Conservation (phyloP, 768 basidiomycete genomes). For the Boletus pseudopeckii region DNA sequence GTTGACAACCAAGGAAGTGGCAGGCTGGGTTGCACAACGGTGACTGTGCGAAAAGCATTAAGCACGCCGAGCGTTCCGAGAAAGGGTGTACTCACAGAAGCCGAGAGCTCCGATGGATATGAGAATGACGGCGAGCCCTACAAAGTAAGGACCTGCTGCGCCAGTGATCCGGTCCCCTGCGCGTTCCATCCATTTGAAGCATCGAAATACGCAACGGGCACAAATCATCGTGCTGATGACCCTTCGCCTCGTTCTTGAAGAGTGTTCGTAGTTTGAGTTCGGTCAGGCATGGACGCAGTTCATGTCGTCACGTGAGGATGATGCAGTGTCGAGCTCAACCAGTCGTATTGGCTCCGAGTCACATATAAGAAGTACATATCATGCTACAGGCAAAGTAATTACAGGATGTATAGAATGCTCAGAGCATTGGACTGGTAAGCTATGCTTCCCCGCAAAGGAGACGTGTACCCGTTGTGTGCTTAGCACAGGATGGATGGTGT, state of each 20-base stretch:
- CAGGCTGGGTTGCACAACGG: slow-evolving; percentile 68
- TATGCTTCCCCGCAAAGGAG: no score
- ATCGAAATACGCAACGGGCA: slow-evolving; percentile 41
- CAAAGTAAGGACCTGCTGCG: slow-evolving; percentile 88
- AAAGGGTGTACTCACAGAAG: slow-evolving; percentile 63
- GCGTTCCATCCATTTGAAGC: slow-evolving; percentile 67
- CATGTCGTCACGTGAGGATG: no score
- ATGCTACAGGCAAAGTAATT: no score
- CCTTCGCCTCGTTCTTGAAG: neutral
- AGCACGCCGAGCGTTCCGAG: neutral
- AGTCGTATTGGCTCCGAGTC: no score
- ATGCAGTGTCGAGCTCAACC: no score
- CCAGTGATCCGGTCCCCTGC: slow-evolving; percentile 79
- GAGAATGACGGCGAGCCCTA: slow-evolving; percentile 73
- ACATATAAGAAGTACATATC: no score
- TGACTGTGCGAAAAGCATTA: slow-evolving; percentile 48
- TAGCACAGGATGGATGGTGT: no score
- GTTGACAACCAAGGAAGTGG: slow-evolving; percentile 55
- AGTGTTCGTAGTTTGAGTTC: no score
- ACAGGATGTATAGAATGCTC: no score
- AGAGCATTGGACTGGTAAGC: no score
- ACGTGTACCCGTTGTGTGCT: no score
- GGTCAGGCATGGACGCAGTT: no score
- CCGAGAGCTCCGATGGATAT: slow-evolving; percentile 64
- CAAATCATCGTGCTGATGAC: slow-evolving; percentile 25